phyloP scores from a whole-genome alignment of 225 moss, liverwort and hornwort genomes.

The Sphagnum contortum region DNA sequence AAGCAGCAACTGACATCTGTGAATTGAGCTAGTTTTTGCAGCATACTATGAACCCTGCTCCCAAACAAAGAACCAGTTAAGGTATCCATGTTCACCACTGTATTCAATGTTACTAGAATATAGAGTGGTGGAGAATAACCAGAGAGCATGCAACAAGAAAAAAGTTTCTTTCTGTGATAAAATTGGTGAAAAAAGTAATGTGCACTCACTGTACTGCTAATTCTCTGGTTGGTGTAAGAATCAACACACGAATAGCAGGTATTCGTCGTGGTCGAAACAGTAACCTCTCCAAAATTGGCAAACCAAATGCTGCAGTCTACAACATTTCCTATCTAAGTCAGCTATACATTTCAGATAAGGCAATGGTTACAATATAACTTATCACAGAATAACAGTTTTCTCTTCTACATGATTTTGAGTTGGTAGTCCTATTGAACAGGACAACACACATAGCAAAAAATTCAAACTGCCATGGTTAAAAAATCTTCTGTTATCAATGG shows the following conservation, averaged over 20 bases:
- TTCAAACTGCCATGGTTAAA: no score
- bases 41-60: conserved; percentile 80
- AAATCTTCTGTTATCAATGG: no score
- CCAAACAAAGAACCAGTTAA: not conserved
- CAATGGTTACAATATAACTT: no score
- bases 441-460: no score
- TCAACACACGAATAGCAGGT: conserved; percentile 93
- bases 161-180: no score
- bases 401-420: no score
- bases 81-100: not conserved
- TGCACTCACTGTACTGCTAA: conserved; percentile 90
- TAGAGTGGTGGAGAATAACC: no score
- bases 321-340: not conserved
- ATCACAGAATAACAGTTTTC: no score
- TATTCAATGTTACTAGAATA: not conserved
- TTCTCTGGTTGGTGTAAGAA: conserved; percentile 93
- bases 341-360: not conserved
- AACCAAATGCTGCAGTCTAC: conserved; percentile 94
- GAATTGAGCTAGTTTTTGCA: conserved; percentile 89
- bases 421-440: no score
- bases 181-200: no score
- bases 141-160: no score
- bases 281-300: conserved; percentile 87
- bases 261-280: conserved; percentile 82
- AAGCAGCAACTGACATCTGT: conserved; percentile 80